phyloP scores from a whole-genome alignment of 805 yeast species.

The Metschnikowia borealis region DNA sequence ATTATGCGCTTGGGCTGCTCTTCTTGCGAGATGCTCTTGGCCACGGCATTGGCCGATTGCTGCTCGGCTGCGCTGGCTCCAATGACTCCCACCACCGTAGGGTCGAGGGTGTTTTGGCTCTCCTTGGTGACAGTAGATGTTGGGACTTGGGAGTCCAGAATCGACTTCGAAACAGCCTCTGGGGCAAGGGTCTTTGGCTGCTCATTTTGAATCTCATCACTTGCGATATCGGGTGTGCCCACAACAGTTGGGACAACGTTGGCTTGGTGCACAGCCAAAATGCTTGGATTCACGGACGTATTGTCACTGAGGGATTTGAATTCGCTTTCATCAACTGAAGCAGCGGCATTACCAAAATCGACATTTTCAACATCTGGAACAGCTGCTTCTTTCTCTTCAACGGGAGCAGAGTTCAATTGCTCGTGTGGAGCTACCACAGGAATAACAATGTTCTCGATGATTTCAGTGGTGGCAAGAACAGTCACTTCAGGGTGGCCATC shows the following conservation, averaged over 20 bases:
- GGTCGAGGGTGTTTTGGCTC: constrained; percentile 15
- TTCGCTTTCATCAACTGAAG: background rate
- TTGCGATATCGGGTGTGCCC: constrained; percentile 1
- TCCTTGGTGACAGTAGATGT: background rate
- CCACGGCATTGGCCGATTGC: constrained; percentile 7
- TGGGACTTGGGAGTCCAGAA: background rate
- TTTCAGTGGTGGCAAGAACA: background rate
- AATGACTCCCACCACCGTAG: constrained; percentile 14
- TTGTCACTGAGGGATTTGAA: background rate
- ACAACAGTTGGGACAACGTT: constrained; percentile 6
- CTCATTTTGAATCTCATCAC: constrained; percentile 1
- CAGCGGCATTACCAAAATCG: background rate
- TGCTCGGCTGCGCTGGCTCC: constrained; percentile 14
- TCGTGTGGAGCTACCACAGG: background rate
- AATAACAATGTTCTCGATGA: background rate
- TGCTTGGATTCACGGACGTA: constrained; percentile 1
- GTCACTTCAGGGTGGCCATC: constrained; percentile 1
- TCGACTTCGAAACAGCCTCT: background rate
- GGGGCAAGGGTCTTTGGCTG: background rate
- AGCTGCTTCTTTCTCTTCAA: background rate
- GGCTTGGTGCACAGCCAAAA: constrained; percentile 7
- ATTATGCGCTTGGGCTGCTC: constrained; percentile 8
- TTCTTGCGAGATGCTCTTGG: constrained; percentile 5
- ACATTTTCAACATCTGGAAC: background rate
- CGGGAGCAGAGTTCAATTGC: background rate